Base-by-base conservation (phyloP, 1,284 basidiomycete species). In the Laetiporus sulphureus region DNA sequence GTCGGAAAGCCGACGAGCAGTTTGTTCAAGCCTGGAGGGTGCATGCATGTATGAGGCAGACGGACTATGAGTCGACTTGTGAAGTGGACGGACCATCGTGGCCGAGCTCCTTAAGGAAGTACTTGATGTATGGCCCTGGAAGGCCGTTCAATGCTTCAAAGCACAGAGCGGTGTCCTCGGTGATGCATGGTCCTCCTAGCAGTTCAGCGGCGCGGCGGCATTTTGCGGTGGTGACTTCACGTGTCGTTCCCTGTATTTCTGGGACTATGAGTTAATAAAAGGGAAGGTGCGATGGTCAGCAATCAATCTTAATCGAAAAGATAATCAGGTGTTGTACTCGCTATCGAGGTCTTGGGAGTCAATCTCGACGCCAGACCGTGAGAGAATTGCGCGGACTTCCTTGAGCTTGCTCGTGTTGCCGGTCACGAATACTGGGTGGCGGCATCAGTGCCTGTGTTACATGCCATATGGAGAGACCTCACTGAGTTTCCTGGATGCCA, bases 41-140 rank as follows among this genome's bases (percentile, higher is more conserved):
- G 6, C 29, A 19, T 21, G 16, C 13, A 16, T n/a, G n/a, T n/a
- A n/a, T n/a, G n/a, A n/a, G n/a, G n/a, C n/a, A n/a, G n/a, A n/a
- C n/a, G n/a, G n/a, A n/a, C n/a, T n/a, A n/a, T n/a, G n/a, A n/a
- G n/a, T n/a, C n/a, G n/a, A n/a, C n/a, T n/a, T n/a, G n/a, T n/a
- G 20, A 45, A 38, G 7, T 18, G 73, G n/a, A n/a, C n/a, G n/a
- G 23, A 1, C 78, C 80, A 52, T 88, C 82, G 54, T 91, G 87
- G 1, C 93, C 93, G 3, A 96, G 64, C 16, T 73, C 73, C 38
- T 72, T 71, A 55, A 95, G 66, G 62, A 97, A 97, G 57, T 91
- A 75, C 59, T 99, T 99, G 73, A 99, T 96, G 65, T 97, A 99
- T 0, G 94, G 93, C 0, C 95, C 96, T 2, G 95, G 95, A 5